phyloP scores from a whole-genome alignment of 2,329 filamentous ascomycete genomes.

The Apiospora rasikravindrae region DNA sequence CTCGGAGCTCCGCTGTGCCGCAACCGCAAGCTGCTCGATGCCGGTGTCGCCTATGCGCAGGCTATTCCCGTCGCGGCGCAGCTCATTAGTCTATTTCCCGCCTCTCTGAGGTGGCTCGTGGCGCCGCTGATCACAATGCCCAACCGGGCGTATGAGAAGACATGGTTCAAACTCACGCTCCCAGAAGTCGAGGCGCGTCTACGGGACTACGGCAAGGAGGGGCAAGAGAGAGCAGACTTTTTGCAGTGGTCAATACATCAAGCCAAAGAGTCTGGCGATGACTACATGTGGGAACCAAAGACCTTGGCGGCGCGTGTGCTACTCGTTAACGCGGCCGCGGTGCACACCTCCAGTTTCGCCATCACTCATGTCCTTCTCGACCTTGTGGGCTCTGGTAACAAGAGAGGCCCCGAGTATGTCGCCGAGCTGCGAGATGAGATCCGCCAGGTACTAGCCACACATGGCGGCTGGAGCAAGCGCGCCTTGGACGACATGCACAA shows the following conservation, averaged over 20 bases:
- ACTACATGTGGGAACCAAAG: constrained; percentile 25
- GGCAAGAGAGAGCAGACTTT: constrained; percentile 28
- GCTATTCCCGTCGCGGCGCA: constrained; percentile 27
- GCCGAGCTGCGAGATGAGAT: constrained; percentile 53
- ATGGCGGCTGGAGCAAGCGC: constrained; percentile 41
- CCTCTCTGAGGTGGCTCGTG: constrained; percentile 26
- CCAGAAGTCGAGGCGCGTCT: constrained; percentile 31
- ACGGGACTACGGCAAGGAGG: constrained; percentile 14
- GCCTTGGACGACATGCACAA: constrained; percentile 42
- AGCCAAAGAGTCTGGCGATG: constrained; percentile 27
- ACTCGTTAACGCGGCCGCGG: constrained; percentile 44
- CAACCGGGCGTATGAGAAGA: constrained; percentile 27
- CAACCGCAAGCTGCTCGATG: constrained; percentile 27
- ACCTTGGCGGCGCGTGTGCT: constrained; percentile 38
- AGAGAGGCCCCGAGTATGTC: constrained; percentile 40
- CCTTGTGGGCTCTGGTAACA: constrained; percentile 40
- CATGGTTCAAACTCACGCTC: constrained; percentile 26
- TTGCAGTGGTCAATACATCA: constrained; percentile 30
- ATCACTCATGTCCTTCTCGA: constrained; percentile 45
- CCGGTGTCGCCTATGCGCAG: constrained; percentile 28
- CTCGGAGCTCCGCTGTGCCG: constrained; percentile 31
- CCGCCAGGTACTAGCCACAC: constrained; percentile 34
- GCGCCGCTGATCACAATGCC: constrained; percentile 29
- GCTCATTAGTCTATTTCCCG: constrained; percentile 28
- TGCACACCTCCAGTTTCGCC: constrained; percentile 45